phyloP scores from a whole-genome alignment of 2,329 filamentous ascomycete species.

The Colletotrichum chrysophilum region DNA sequence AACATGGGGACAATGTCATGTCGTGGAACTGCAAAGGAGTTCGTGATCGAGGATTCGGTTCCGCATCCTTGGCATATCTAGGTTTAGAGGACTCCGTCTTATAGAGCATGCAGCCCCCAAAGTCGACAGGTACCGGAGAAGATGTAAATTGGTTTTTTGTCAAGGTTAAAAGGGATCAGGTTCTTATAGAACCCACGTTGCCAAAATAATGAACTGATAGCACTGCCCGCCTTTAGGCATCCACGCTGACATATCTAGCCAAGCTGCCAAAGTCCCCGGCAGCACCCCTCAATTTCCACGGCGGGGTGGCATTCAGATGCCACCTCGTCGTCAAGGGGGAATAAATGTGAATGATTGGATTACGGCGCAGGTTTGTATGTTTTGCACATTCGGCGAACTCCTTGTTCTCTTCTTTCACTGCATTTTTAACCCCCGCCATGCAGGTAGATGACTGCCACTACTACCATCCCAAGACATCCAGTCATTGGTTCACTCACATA shows the following conservation, averaged over 20 bases:
- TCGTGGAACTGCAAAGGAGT: neutral
- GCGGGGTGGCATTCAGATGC: no score
- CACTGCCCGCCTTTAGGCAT: neutral
- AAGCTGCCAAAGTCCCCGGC: no score
- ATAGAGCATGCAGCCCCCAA: neutral
- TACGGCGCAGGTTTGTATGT: no score
- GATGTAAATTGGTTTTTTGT: rapidly evolving
- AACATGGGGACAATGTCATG: neutral
- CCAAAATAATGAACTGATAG: neutral
- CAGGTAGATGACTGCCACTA: no score
- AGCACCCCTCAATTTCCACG: no score
- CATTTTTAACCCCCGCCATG: no score
- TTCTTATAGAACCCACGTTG: rapidly evolving
- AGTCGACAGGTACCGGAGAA: neutral
- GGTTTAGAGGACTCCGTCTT: neutral
- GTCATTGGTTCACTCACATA: no score
- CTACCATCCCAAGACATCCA: no score
- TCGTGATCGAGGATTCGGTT: neutral
- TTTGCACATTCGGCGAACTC: no score
- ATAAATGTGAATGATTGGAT: no score
- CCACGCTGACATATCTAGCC: neutral
- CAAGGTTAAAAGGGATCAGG: rapidly evolving
- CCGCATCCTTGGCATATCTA: neutral
- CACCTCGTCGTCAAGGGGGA: no score
- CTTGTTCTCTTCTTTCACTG: no score